These are phyloP conservation scores for Hirschioporus abietinus DNA, from an alignment of 768 basidiomycete genomes.

Conservation along the genomic window DNA sequence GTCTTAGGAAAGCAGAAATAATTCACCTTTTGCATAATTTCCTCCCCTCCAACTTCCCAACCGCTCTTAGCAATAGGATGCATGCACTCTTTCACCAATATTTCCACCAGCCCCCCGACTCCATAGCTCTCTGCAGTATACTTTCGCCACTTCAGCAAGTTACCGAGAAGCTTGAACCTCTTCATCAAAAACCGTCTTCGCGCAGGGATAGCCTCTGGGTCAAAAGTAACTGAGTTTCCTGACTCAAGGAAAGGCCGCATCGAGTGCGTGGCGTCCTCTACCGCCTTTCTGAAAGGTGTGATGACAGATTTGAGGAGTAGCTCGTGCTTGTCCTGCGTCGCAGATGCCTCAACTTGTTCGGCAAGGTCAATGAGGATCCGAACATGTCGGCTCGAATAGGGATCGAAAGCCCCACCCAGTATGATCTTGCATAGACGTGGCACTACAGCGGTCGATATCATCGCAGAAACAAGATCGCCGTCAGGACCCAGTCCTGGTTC, in stretches of 20 bases:
- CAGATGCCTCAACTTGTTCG: conserved; percentile 75
- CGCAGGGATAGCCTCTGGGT: conserved; percentile 71
- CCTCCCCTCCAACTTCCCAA: conserved; percentile 86
- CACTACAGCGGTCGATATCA: conserved; percentile 79
- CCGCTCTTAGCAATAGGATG: conserved; percentile 64
- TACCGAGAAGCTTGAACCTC: conserved; percentile 65
- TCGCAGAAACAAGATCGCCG: conserved; percentile 81
- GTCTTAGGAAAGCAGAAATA: not conserved
- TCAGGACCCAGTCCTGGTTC: conserved; percentile 69
- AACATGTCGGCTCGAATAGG: conserved; percentile 65
- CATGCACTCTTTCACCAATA: conserved; percentile 55
- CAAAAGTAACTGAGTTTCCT: conserved; percentile 47
- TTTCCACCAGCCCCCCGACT: conserved; percentile 46
- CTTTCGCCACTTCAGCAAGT: conserved; percentile 73
- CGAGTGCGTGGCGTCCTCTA: conserved; percentile 35
- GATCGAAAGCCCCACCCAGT: conserved; percentile 77
- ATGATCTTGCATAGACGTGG: conserved; percentile 70
- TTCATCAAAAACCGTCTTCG: conserved; percentile 64
- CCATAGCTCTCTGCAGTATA: conserved; percentile 58
- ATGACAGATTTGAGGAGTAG: conserved; percentile 30
- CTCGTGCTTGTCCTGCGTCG: conserved; percentile 59
- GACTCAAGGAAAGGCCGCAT: conserved; percentile 46
- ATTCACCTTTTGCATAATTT: conserved; percentile 53
- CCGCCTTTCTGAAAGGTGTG: conserved; percentile 46
- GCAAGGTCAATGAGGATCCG: conserved; percentile 63